phyloP scores from a whole-genome alignment of 2,329 filamentous ascomycete species.

The Xylariaceae sp. region DNA sequence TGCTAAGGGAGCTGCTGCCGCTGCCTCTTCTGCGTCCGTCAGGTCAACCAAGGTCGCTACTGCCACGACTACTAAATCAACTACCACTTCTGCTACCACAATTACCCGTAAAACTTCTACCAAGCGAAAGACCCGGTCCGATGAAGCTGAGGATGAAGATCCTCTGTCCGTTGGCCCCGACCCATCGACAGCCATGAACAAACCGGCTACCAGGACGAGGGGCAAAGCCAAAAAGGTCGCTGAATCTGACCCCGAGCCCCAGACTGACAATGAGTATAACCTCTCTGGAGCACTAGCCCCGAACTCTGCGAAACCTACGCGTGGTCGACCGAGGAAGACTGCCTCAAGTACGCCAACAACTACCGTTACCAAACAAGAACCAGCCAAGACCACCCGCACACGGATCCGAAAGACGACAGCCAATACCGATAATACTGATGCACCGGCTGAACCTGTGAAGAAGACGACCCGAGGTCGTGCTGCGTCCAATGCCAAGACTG shows the following conservation, averaged over 20 bases:
- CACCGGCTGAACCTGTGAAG: conserved; percentile 28
- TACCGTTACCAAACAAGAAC: conserved; percentile 23
- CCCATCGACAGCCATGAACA: conserved; percentile 28
- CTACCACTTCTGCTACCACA: conserved; percentile 9
- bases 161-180: conserved; percentile 23
- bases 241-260: conserved; percentile 19
- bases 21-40: conserved; percentile 39
- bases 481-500: conserved; percentile 33
- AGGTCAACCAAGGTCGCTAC: conserved; percentile 12
- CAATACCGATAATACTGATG: conserved; percentile 20
- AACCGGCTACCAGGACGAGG: conserved; percentile 35
- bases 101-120: conserved; percentile 23
- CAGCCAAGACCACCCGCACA: conserved; percentile 22
- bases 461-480: conserved; percentile 32
- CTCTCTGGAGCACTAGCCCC: conserved; percentile 4
- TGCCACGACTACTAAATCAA: conserved; percentile 4
- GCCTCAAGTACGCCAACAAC: conserved; percentile 31
- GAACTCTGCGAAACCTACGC: conserved; percentile 30
- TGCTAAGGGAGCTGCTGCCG: conserved; percentile 25
- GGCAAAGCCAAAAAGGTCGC: conserved; percentile 42
- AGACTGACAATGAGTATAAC: conserved; percentile 26
- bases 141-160: conserved; percentile 49
- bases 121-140: conserved; percentile 52
- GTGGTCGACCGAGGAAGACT: conserved; percentile 30
- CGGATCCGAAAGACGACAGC: conserved; percentile 26